Conservation (phyloP, 805 yeast genomes). For the Spathaspora boniae region DNA sequence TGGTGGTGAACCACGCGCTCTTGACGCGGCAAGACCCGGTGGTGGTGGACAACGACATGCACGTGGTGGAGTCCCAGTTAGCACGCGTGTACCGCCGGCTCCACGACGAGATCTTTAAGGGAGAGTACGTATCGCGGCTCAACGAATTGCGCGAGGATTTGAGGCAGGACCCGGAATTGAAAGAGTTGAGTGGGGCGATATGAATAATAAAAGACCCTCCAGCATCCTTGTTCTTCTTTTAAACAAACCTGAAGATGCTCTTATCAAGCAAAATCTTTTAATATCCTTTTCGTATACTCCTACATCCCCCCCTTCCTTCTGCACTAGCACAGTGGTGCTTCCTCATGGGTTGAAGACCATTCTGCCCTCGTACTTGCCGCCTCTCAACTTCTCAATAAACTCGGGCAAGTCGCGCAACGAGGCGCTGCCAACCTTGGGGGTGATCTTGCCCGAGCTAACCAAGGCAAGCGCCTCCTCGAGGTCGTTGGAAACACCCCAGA, state of each 20-base stretch:
- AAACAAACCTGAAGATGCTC: too few species aligned
- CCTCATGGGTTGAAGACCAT: conserved; percentile 9
- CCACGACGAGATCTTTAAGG: conserved; percentile 33
- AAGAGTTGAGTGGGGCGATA: conserved; percentile 29
- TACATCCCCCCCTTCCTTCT: too few species aligned
- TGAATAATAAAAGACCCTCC: too few species aligned
- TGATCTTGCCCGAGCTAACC: conserved; percentile 35
- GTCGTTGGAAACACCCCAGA: conserved; percentile 44
- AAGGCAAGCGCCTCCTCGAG: conserved; percentile 40
- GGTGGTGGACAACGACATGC: conserved; percentile 9
- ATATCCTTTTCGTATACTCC: too few species aligned
- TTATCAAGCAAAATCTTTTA: too few species aligned
- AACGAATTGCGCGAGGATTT: conserved; percentile 49
- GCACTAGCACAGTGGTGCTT: too few species aligned
- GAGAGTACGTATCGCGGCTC: conserved; percentile 41
- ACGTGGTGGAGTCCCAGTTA: conserved; percentile 22
- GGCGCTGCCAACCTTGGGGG: conserved; percentile 29
- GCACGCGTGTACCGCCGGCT: conserved; percentile 39
- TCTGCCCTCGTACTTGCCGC: conserved; percentile 24
- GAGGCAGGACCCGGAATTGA: conserved; percentile 48
- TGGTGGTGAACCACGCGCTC: conserved; percentile 25
- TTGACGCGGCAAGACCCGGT: conserved; percentile 23
- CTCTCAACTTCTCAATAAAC: conserved; percentile 29
- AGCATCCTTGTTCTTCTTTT: too few species aligned
- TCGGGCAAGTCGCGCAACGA: conserved; percentile 35